Base-by-base conservation (phyloP, 208 protist species). In the Naegleria lovaniensis region DNA sequence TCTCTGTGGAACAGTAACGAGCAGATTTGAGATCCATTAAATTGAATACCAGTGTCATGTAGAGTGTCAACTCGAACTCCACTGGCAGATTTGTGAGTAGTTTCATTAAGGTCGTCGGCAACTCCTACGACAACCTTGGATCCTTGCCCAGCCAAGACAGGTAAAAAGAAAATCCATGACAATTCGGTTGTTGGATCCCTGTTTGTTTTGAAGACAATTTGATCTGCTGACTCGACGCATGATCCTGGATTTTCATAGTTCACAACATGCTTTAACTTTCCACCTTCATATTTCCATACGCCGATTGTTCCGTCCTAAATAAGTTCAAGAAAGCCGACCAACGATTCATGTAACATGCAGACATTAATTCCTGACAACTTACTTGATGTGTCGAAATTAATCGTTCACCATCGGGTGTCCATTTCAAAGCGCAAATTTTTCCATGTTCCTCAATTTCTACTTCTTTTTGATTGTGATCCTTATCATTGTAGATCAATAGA, bases 401-500 rank as follows among this genome's bases (percentile, higher is more conserved):
- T 43, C 67, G 90, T 15, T 76, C 79, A 16, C 33, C 91, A 13
- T 89, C n/a, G 36, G 85, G 89, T 19, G 85, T 91, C 52, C 91
- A 91, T 7, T 92, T 87, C 33, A 92, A 52, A n/a, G 89, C 19
- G 2, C 25, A 39, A 22, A 92, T 79, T 25, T 9, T 33, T 16
- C 40, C 51, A n/a, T 92, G 52, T 59, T 92, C 43, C 36, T 39
- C 22, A 19, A 91, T 92, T 79, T 88, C 90, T 83, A 90, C 90
- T 5, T 88, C 43, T 13, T 33, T 33, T 19, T 25, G 41, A 88
- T 11, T 39, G 38, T 52, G 19, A 58, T 88, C 85, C 38, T 51
- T 58, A 58, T 88, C 85, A 58, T 88, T 48, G 36, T 88, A 97
- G 38, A 95, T 83, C 6, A 92, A 92, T 58, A 98, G 92, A 58